Evolutionary conservation across 768 basidiomycete genomes (phyloP), one percentile per base, ranked within the genome.

Genomic region (Lentinus brumalis): DNA sequence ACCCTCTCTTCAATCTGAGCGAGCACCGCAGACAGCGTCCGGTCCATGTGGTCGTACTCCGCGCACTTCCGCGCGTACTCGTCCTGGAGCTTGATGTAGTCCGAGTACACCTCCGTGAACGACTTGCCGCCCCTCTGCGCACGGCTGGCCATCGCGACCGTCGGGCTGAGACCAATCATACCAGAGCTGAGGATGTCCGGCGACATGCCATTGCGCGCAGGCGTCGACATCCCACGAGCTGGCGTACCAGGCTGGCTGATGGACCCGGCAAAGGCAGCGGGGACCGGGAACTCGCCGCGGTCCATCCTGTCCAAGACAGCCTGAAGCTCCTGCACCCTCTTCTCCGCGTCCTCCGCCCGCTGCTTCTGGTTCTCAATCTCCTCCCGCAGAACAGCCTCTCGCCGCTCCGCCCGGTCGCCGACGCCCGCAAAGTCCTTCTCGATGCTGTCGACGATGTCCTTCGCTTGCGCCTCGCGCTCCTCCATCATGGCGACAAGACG

Each of bases 31-130:
- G 86, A 79, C 51, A 98, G 78, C 0, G 92, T 88, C 31, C 87
- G 83, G 51, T 92, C 90, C 84, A 98, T 88, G 50, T 92, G 85
- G 63, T 87, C 86, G 60, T 89, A 91, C 76, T 98, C 96, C 5
- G 86, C 81, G 53, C 83, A 86, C 74, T 94, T 92, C 72, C 80
- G 83, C 18, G 85, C 82, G 57, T 87, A 86, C 32, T 94, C 91
- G 29, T 92, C 91, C 71, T 97, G 89, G 42, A 96, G 81, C 56
- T 85, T 83, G 39, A 96, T 87, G 66, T 93, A 93, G 70, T 97
- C 94, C 15, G 91, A 83, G 71, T 97, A 98, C 21, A 98, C 88
- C 69, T 97, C 92, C 0, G 96, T 96, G 76, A 96, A 96, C 1
- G 91, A 91, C 80, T 91, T 92, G 31, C 92, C 93, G 30, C 80